Evolutionary conservation across 2,329 filamentous ascomycete genomes (phyloP), one percentile per base, ranked within the genome.

Genomic region (Stagonosporopsis tanaceti): DNA sequence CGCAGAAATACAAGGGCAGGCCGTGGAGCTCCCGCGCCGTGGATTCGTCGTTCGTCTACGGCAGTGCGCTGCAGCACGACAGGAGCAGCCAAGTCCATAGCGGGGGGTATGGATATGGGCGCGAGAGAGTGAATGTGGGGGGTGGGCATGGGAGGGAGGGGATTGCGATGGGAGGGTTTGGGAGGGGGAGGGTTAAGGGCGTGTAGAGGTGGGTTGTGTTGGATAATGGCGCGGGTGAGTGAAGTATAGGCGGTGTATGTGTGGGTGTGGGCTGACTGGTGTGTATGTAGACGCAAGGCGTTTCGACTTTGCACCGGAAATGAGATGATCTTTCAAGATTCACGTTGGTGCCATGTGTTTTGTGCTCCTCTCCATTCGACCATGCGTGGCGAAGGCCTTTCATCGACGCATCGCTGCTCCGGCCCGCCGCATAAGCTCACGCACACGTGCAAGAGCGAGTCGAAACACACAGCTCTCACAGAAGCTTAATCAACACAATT

Each of bases 161-260:
- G 34, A 35, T 61, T 24, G 45, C 44, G 14, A n/a, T 67, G 55
- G 57, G 61, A 14, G 20, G 45, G n/a, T 60, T 50, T 47, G 65
- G 64, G 30, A 6, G 48, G 50, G 64, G 66, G 30, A 60, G 59
- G 41, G 46, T 67, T 2, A 67, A 67, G 51, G 66, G 64, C 0
- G 11, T 68, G 37, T 66, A 42, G 41, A 27, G 17, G 17, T 4
- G 7, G 17, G 9, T 22, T 2, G 25, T 6, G 25, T 20, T 14
- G 37, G 20, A 22, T 9, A 6, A 11, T 5, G 11, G 35, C 15
- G 6, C n/a, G 35, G 32, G 12, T n/a, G 32, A 34, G 32, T 30
- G 28, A 12, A 9, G 28, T 30, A 12, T n/a, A 34, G 3, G 32
- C 4, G 4, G 2, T 34, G 32, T 34, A 14, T 34, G 12, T 34